Evolutionary conservation across 2,329 filamentous ascomycete species (phyloP).

Genomic region (Penicillium concentricum): DNA sequence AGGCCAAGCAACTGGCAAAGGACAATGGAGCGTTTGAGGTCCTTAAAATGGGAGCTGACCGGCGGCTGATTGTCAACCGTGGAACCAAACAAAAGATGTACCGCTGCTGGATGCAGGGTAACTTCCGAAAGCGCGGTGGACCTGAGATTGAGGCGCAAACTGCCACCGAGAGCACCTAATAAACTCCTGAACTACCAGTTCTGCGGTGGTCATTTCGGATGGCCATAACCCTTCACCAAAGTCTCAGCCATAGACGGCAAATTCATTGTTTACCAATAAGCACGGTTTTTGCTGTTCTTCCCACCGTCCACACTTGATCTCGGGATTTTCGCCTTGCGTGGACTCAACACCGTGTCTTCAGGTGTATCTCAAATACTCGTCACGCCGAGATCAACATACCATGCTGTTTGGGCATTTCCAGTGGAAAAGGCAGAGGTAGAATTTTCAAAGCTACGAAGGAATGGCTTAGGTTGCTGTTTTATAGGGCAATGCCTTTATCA

Average conservation of each 20-base stretch:
- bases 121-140: slow-evolving; percentile 40
- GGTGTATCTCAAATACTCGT: not conserved
- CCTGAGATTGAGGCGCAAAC: not conserved
- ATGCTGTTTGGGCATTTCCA: not conserved
- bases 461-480: not conserved
- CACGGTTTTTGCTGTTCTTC: not conserved
- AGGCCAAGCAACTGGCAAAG: slow-evolving; percentile 12
- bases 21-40: slow-evolving; percentile 61
- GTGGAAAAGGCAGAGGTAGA: not conserved
- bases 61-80: slow-evolving; percentile 87
- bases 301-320: not conserved
- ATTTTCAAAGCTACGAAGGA: not conserved
- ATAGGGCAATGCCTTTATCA: not conserved
- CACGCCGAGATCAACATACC: not conserved
- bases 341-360: not conserved
- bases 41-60: slow-evolving; percentile 77
- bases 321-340: not conserved
- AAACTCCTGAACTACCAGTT: slow-evolving; percentile 1
- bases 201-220: not conserved
- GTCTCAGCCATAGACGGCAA: not conserved
- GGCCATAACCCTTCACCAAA: not conserved
- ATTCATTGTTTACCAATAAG: not conserved
- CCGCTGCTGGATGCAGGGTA: slow-evolving; percentile 69
- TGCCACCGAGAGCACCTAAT: slow-evolving; percentile 11
- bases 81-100: slow-evolving; percentile 96